Percentiles rank a stretch among this genome's conserved stretches.
Evolutionary conservation across 176 grass and related monocot species (phyloP).

Genomic region (Urochloa ruziziensis): DNA sequence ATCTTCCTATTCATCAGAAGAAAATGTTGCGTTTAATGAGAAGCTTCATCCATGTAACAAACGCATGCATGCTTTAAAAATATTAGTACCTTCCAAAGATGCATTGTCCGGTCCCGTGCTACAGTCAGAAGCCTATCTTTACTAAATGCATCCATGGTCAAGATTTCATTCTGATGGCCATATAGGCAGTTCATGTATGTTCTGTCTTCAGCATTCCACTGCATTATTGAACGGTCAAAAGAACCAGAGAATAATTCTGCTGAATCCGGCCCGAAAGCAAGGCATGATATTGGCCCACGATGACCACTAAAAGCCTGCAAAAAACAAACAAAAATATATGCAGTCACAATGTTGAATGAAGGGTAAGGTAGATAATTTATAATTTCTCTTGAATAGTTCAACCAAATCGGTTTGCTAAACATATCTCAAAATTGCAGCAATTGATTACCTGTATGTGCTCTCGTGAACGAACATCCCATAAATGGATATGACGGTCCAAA

Average conservation of each 20-base stretch:
- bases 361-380: neutral
- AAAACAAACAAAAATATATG: constrained; percentile 6
- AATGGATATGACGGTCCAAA: constrained; percentile 75
- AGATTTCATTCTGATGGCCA: constrained; percentile 82
- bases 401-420: neutral
- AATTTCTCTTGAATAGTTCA: neutral
- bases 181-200: constrained; percentile 85
- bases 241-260: constrained; percentile 84
- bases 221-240: constrained; percentile 84
- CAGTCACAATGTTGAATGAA: neutral
- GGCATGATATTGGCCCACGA: constrained; percentile 69
- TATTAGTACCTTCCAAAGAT: constrained; percentile 76
- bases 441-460: constrained; percentile 69
- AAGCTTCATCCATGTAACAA: neutral
- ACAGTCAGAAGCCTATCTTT: constrained; percentile 82
- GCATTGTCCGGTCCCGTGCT: constrained; percentile 78
- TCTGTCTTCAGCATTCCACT: constrained; percentile 91
- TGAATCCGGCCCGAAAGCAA: constrained; percentile 72
- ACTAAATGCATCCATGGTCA: constrained; percentile 70
- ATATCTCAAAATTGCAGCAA: neutral
- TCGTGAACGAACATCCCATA: constrained; percentile 81
- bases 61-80: neutral
- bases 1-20: neutral
- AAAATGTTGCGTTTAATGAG: neutral
- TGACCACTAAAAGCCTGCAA: constrained; percentile 85